Base-by-base conservation (phyloP, 345 rosid genomes). In the Eucalyptus cloeziana region DNA sequence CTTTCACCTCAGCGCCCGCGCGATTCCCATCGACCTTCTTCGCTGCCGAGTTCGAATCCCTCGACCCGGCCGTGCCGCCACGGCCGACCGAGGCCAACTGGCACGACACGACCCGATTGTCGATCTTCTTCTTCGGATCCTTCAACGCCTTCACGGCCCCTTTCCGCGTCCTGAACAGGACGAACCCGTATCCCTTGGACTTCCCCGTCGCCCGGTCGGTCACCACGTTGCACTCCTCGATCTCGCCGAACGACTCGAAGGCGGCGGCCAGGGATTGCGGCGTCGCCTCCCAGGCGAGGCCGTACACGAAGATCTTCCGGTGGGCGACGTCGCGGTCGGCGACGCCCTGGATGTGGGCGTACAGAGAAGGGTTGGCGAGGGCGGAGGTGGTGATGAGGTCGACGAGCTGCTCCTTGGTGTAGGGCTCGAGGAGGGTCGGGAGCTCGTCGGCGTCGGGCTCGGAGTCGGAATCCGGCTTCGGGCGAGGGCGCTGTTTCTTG, bases 261-360 rank as follows among this genome's bases (percentile, higher is more conserved):
- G 91, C 91, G 10, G 92, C 83, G 14, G 92, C 90, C 11, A 97
- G 94, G 89, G 92, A 93, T 50, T 97, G 97, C 81, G 94, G 91
- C 6, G 97, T 96, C 7, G 97, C 94, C 50, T 97, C 97, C 96
- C 96, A 95, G 49, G 96, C 94, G 45, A 97, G 95, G 30, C 99
- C 99, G 49, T 95, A 96, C 86, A 97, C 92, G 91, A 97, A 97
- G 31, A 97, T 92, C 93, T 97, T 96, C 51, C 99, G 94, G 91
- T 94, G 98, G 13, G 97, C 87, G 83, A 93, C 91, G 37, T 97
- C 99, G 6, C 92, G 89, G 64, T 96, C 97, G 2, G 96, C 98
- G 51, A 94, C 88, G 16, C 94, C 88, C 64, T 95, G 90, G 50
- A 97, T 96, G 49, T 92, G 52, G 2, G 90, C 94, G 1, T 94